Conservation (phyloP, 495 filamentous ascomycete species). For the Lepraria neglecta region DNA sequence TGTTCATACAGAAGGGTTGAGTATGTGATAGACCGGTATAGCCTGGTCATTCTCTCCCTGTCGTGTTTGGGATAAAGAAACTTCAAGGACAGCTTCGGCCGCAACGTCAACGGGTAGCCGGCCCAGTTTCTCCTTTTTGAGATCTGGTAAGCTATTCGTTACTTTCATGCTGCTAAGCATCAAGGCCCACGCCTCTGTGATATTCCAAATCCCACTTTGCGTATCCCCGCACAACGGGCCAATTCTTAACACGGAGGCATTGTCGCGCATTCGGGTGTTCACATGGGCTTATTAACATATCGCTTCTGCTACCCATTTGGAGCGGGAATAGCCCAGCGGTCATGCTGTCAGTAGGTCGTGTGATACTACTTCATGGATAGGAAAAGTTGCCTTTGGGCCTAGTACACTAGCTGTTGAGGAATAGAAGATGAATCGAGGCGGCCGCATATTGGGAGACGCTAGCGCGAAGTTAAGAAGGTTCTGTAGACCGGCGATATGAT, state of each 20-base stretch:
- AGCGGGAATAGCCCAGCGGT: conserved; percentile 53
- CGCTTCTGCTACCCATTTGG: conserved; percentile 59
- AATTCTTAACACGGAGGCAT: conserved; percentile 44
- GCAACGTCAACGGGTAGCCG: conserved; percentile 57
- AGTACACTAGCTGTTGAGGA: conserved; percentile 48
- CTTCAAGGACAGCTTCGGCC: conserved; percentile 42
- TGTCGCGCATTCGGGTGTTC: conserved; percentile 23
- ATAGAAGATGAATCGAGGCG: conserved; percentile 49
- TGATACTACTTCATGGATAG: conserved; percentile 46
- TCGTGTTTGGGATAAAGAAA: conserved; percentile 21
- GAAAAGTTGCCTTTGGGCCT: conserved; percentile 26
- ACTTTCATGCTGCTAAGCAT: conserved; percentile 46
- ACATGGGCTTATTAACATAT: conserved; percentile 36
- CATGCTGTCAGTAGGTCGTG: conserved; percentile 44
- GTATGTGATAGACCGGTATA: conserved; percentile 43
- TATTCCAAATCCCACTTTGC: conserved; percentile 53
- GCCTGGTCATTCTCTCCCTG: not conserved
- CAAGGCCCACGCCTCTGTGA: conserved; percentile 56
- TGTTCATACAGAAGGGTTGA: conserved; percentile 40
- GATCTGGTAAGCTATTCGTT: conserved; percentile 46
- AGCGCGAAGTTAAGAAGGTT: conserved; percentile 53
- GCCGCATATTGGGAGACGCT: conserved; percentile 28
- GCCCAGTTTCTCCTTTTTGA: conserved; percentile 42
- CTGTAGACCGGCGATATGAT: conserved; percentile 49
- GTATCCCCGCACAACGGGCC: conserved; percentile 56